These are phyloP conservation scores for Verticillium klebahnii DNA, from an alignment of 2,329 filamentous ascomycete species.

Conservation along the genomic window DNA sequence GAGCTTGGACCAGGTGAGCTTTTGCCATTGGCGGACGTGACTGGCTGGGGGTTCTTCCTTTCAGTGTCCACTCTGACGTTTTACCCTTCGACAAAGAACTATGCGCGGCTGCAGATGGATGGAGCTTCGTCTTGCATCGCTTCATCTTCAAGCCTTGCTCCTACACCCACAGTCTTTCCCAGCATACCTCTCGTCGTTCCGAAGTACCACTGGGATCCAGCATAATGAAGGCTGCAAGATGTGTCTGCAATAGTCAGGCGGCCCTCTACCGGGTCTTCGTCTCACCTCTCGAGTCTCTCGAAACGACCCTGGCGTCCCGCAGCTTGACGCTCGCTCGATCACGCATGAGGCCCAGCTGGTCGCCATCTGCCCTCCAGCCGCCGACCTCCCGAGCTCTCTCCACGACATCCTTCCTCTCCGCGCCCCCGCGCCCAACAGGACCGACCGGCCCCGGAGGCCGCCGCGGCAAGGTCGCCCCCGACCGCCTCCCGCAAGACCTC, in stretches of 20 bases:
- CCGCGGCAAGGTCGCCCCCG: slow-evolving; percentile 6
- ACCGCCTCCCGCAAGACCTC: slow-evolving; percentile 36
- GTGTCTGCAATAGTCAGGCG: slow-evolving; percentile 37
- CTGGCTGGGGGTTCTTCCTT: background rate
- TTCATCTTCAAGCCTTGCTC: background rate
- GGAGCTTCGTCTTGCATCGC: background rate
- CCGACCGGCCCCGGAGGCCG: slow-evolving; percentile 1
- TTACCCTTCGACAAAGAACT: background rate
- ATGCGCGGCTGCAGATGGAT: background rate
- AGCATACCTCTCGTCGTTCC: background rate
- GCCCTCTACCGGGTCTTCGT: slow-evolving; percentile 45
- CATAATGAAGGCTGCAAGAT: slow-evolving; percentile 33
- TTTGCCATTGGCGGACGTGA: slow-evolving; percentile 4
- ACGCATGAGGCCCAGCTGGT: background rate
- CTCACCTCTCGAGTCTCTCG: slow-evolving; percentile 24
- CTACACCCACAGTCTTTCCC: background rate
- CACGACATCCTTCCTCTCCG: background rate
- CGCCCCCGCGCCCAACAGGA: background rate
- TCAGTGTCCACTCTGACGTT: background rate
- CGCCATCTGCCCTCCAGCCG: background rate
- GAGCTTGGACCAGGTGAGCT: slow-evolving; percentile 9
- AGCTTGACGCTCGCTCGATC: slow-evolving; percentile 11
- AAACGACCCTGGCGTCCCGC: slow-evolving; percentile 16
- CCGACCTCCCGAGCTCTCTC: background rate
- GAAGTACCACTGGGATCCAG: background rate